phyloP scores from a whole-genome alignment of 306 rosid species.

The Hippophae tibetana region DNA sequence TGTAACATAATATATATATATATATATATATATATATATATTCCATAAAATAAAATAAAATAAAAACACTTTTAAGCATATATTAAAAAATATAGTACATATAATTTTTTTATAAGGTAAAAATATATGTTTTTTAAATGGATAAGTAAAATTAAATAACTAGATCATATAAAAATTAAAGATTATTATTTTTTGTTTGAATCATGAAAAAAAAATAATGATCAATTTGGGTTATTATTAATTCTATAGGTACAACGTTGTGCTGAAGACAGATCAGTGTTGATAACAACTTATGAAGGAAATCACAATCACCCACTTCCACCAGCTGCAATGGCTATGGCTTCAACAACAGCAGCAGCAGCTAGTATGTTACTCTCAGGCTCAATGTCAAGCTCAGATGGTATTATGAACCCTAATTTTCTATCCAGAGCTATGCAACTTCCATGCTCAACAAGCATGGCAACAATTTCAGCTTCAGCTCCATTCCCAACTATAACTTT shows the following conservation, averaged over 20 bases:
- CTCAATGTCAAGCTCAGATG: constrained; percentile 82
- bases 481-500: constrained; percentile 81
- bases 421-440: constrained; percentile 66
- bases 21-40: too few species aligned
- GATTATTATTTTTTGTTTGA: too few species aligned
- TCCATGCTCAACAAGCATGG: constrained; percentile 65
- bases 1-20: too few species aligned
- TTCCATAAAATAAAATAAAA: too few species aligned
- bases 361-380: constrained; percentile 86
- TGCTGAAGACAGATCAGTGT: constrained; percentile 65
- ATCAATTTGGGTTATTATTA: background rate
- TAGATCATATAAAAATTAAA: background rate
- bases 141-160: too few species aligned
- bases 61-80: too few species aligned
- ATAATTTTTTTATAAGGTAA: too few species aligned
- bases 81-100: too few species aligned
- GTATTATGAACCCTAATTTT: constrained; percentile 71
- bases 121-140: too few species aligned
- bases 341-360: constrained; percentile 81
- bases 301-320: constrained; percentile 95
- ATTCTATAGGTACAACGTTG: constrained; percentile 79
- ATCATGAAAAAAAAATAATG: background rate
- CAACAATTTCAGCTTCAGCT: constrained; percentile 86
- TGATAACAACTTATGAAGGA: constrained; percentile 92
- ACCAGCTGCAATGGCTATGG: constrained; percentile 97